Percentiles rank a stretch among this genome's conserved stretches.
Conservation (phyloP, 371 early-diverging fungal genomes). For the Polyrhizophydium stewartii region DNA sequence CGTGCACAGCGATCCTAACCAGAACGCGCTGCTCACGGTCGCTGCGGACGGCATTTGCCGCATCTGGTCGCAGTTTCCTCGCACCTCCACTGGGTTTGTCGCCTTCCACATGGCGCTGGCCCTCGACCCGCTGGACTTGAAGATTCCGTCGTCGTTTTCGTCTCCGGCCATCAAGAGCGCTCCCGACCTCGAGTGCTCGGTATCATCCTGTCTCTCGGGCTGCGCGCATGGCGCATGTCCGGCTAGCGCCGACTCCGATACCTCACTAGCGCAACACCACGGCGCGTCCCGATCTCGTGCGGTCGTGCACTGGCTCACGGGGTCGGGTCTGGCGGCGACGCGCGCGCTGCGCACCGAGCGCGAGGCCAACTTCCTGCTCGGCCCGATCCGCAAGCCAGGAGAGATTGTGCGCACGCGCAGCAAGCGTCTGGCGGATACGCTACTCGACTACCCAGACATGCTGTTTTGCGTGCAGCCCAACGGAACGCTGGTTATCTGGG, state of each 20-base stretch:
- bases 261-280: too few relatives aligned
- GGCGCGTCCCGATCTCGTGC: too few relatives aligned
- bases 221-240: too few relatives aligned
- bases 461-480: conserved; percentile 65
- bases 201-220: too few relatives aligned
- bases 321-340: conserved; percentile 19
- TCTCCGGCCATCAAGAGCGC: not conserved
- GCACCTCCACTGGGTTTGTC: conserved; percentile 39
- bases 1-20: not conserved
- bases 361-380: conserved; percentile 5
- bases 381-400: conserved; percentile 7
- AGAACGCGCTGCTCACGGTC: conserved; percentile 65
- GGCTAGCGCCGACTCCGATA: too few relatives aligned
- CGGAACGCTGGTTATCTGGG: conserved; percentile 76
- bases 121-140: conserved; percentile 51
- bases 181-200: not conserved
- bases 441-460: conserved; percentile 74
- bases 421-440: conserved; percentile 51
- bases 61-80: conserved; percentile 63
- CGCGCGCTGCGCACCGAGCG: conserved; percentile 9
- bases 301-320: conserved; percentile 60
- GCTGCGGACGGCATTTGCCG: conserved; percentile 68
- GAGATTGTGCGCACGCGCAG: conserved; percentile 20
- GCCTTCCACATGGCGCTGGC: conserved; percentile 61
- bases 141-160: conserved; percentile 5